Percentiles rank a stretch among this genome's conserved stretches.
Conservation (phyloP, 2,329 filamentous ascomycete species). For the Colletotrichum sp. region DNA sequence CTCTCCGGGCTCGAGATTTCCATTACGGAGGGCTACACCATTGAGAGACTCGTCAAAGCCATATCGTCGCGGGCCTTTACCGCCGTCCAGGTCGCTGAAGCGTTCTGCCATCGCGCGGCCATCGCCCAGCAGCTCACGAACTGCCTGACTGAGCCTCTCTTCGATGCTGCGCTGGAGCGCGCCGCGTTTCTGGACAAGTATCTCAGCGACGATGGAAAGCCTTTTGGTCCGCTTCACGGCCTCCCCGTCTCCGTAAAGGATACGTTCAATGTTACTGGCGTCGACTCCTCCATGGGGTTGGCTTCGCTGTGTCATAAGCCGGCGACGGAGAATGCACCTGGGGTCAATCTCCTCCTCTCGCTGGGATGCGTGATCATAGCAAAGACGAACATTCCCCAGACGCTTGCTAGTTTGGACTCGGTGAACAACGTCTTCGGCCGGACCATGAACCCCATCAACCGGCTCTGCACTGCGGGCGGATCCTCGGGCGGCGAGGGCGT, state of each 20-base stretch:
- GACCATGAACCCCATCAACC: conserved; percentile 17
- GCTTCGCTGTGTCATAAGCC: conserved; percentile 35
- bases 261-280: conserved; percentile 45
- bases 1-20: background rate
- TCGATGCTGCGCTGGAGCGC: conserved; percentile 50
- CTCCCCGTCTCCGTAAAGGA: conserved; percentile 60
- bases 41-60: background rate
- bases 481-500: conserved; percentile 16
- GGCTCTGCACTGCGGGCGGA: conserved; percentile 8
- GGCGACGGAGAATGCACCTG: conserved; percentile 29
- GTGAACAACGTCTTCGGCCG: conserved; percentile 17
- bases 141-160: conserved; percentile 58
- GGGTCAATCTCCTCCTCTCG: conserved; percentile 34
- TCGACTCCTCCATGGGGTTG: conserved; percentile 50
- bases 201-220: conserved; percentile 40
- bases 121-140: conserved; percentile 63
- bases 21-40: background rate
- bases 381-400: conserved; percentile 31
- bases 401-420: conserved; percentile 23
- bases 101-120: conserved; percentile 12
- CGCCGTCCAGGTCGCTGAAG: background rate
- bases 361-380: conserved; percentile 26
- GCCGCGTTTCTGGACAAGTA: conserved; percentile 54
- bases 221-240: conserved; percentile 65
- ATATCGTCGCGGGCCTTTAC: background rate